A percentile compares a stretch with the other conserved stretches of the same genome.
phyloP scores from a whole-genome alignment of 2,329 filamentous ascomycete genomes.

The Ceratocystis cacaofunesta region DNA sequence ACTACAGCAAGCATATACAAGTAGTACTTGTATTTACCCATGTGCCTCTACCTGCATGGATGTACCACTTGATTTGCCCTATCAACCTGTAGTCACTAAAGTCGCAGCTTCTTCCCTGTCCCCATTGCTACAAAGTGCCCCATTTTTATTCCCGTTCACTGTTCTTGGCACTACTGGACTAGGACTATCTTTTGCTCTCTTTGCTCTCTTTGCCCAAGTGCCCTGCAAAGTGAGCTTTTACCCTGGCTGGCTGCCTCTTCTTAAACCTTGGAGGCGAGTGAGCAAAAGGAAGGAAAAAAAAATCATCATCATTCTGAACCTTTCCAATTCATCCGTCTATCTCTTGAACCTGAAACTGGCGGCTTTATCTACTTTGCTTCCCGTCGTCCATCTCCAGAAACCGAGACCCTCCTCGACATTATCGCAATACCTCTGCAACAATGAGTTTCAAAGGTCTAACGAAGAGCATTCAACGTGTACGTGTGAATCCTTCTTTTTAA shows the following conservation, averaged over 20 bases:
- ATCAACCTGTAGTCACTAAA: background rate
- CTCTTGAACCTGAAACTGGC: background rate
- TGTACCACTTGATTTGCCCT: background rate
- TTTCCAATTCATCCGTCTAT: conserved; percentile 3
- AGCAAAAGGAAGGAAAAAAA: conserved; percentile 8
- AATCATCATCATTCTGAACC: background rate
- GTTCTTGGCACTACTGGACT: background rate
- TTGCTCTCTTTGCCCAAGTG: background rate
- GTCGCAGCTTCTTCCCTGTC: background rate
- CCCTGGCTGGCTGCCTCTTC: conserved; percentile 13
- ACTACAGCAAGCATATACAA: background rate
- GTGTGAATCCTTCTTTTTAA: conserved; percentile 21
- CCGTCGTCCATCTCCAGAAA: background rate
- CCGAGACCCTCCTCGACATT: background rate
- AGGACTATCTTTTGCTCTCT: background rate
- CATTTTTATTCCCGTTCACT: background rate
- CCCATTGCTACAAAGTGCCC: background rate
- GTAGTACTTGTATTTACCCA: background rate
- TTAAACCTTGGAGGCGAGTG: background rate
- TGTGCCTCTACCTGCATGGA: background rate
- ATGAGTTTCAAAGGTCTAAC: conserved; percentile 98
- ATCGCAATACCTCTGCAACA: conserved; percentile 19
- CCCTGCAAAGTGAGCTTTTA: conserved; percentile 6
- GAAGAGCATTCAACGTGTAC: conserved; percentile 75
- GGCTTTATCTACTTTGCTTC: background rate